Evolutionary conservation across 164 flowering plant genomes (phyloP), one percentile per base, ranked within the genome.

Genomic region (Echeveria elegans): DNA sequence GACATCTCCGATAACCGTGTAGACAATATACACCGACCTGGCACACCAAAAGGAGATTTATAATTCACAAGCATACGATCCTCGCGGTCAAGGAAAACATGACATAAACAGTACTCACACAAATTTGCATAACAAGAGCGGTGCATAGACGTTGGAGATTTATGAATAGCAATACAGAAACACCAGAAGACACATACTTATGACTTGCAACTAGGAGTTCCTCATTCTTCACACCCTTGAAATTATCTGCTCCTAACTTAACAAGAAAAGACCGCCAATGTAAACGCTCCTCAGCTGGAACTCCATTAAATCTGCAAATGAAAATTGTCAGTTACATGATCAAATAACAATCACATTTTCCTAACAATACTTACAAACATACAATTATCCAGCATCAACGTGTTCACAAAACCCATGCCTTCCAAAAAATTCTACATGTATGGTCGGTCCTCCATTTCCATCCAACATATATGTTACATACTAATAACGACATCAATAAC

Each of bases 201-300:
- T 91, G 99, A 71, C 86, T 85, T 68, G 97, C 97, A 71, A 94
- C 96, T 68, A 89, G 86, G 59, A 91, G 99, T 78, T 94, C 99
- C 72, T 94, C 99, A 80, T 87, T 94, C 79, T 89, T 94, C 6
- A 80, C 87, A 63, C 96, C 96, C 78, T 81, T 89, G 32, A 94
- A 93, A 76, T 94, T 94, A 66, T 94, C 99, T 29, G 89, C 96
- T 72, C 99, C 99, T 67, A 91, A 70, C 74, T 91, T 94, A 45
- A 94, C 96, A 66, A 94, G 72, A 78, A 94, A 94, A 40, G 99
- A 83, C 72, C 99, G 72, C 97, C 98, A 94, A 72, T 94, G 98
- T 69, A 90, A 70, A 63, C 97, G 83, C 71, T 94, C 99, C 85
- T 94, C 99, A 36, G 95, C 83, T 50, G 99, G 99, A 73, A 94